Evolutionary conservation across 2,329 filamentous ascomycete species (phyloP), one percentile per base, ranked within the genome.

Genomic region (Aspergillus versicolor): DNA sequence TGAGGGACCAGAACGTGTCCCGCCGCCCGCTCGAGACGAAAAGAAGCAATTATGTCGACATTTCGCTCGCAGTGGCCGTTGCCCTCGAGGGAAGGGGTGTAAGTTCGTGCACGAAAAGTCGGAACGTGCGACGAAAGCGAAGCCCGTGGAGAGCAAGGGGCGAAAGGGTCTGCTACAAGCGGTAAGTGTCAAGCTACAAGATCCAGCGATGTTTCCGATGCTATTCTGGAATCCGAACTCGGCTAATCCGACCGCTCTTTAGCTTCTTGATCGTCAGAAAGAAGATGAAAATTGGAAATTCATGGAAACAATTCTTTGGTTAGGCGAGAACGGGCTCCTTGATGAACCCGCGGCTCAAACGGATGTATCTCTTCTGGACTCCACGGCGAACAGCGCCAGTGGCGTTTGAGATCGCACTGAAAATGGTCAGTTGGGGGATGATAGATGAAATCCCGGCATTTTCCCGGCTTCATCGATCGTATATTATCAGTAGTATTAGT

Each of bases 91-190:
- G 2, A 67, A 72, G 17, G 67, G 66, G 37, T 81, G 78, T 62
- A 73, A 68, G 46, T 80, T 74, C 52, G 65, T 67, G 8, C 78
- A 81, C 53, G 75, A 79, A 27, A 58, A 59, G 41, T 52, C 70
- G 3, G 69, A 73, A 50, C 63, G 64, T 54, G 63, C 51, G 37
- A 56, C 56, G 15, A 72, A 73, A 59, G 13, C 62, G n/a, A 70
- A 69, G 57, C 56, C 61, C 8, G 54, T 60, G 30, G 68, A 68
- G 59, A 66, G 65, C 56, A 67, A 66, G 57, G 67, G 61, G 59
- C 66, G 75, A 57, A 76, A 78, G 63, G 73, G 76, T 30, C 67
- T 81, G 50, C 73, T 75, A 52, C 75, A 79, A 59, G 69, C 75
- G 56, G 76, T 78, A 61, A 66, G 74, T 71, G 40, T 37, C 50